These are phyloP conservation scores for Neurospora sp. DNA, from an alignment of 2,329 filamentous ascomycete genomes.

Conservation along the genomic window DNA sequence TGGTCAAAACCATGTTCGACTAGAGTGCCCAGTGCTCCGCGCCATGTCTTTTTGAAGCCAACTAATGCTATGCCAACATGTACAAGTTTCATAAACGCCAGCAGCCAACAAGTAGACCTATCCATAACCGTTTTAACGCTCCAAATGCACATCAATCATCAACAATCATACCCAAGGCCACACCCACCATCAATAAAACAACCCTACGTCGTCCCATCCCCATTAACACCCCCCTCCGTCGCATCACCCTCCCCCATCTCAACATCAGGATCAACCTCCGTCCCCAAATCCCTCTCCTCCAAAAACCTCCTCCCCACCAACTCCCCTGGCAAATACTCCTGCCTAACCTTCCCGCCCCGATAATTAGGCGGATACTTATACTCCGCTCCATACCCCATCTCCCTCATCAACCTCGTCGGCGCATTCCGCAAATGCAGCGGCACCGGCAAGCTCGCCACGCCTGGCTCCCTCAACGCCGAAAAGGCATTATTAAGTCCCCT, in stretches of 20 bases:
- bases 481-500: conserved; percentile 72
- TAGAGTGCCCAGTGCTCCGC: neutral
- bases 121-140: neutral
- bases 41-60: neutral
- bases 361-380: conserved; percentile 98
- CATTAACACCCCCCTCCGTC: neutral
- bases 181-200: neutral
- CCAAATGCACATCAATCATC: neutral
- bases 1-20: too few relatives aligned
- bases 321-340: conserved; percentile 81
- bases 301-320: conserved; percentile 64
- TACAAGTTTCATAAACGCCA: neutral
- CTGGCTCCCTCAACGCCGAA: conserved; percentile 70
- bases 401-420: conserved; percentile 85
- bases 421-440: conserved; percentile 86
- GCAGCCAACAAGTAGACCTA: neutral
- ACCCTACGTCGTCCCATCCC: neutral
- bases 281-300: conserved; percentile 71
- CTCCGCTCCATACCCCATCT: conserved; percentile 77
- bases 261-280: conserved; percentile 62
- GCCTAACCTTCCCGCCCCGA: conserved; percentile 65
- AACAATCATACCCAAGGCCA: too few relatives aligned
- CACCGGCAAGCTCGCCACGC: conserved; percentile 69
- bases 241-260: conserved; percentile 23
- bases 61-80: neutral